Percentiles rank a stretch among this genome's conserved stretches.
Evolutionary conservation across 1,139 yeast species (phyloP).

Genomic region (Candida glucosophila): DNA sequence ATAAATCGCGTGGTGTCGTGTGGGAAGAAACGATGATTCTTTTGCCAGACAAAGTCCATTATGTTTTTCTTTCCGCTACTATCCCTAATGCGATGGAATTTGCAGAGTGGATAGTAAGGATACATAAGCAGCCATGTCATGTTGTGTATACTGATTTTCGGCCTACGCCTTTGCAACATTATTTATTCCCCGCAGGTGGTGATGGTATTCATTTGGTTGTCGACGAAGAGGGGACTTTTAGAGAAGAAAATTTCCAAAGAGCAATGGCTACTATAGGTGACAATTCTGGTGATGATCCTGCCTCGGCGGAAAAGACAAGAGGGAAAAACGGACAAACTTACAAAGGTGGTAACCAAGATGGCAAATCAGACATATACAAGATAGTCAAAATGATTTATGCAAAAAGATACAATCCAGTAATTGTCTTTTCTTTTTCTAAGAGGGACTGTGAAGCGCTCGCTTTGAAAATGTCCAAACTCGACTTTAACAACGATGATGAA

Average conservation of each 20-base stretch:
- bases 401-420: constrained; percentile 93
- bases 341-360: constrained; percentile 82
- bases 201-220: constrained; percentile 96
- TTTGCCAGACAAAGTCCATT: constrained; percentile 89
- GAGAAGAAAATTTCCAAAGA: constrained; percentile 96
- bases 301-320: constrained; percentile 41
- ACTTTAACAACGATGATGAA: constrained; percentile 88
- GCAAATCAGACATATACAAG: constrained; percentile 87
- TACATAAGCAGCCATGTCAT: constrained; percentile 94
- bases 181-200: constrained; percentile 93
- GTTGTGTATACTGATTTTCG: constrained; percentile 98
- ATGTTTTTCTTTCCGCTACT: constrained; percentile 86
- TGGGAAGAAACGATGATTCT: constrained; percentile 98
- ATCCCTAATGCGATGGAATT: constrained; percentile 98
- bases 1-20: constrained; percentile 94
- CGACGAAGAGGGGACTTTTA: constrained; percentile 90
- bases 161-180: constrained; percentile 97
- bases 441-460: constrained; percentile 95
- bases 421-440: constrained; percentile 93
- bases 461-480: constrained; percentile 87
- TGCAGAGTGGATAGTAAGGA: constrained; percentile 97
- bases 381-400: constrained; percentile 97
- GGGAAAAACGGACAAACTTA: constrained; percentile 80
- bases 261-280: constrained; percentile 94
- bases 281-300: constrained; percentile 76